A percentile compares a stretch with the other conserved stretches of the same genome.
Evolutionary conservation across 1,284 basidiomycete genomes (phyloP).

Genomic region (Hypsizygus ulmarius): DNA sequence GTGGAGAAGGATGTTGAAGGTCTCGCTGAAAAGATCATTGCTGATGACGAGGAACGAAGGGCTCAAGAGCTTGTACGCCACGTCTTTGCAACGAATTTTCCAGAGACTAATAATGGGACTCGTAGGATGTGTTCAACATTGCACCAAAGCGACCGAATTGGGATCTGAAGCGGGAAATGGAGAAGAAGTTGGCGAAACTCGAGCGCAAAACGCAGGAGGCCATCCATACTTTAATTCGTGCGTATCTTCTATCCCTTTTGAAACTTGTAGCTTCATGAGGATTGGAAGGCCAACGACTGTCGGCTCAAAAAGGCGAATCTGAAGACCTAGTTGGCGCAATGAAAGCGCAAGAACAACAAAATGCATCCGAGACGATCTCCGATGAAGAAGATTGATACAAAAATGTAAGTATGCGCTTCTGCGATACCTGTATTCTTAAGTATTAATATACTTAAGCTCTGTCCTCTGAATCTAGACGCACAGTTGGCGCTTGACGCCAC

Average conservation of each 20-base stretch:
- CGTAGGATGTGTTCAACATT: conserved; percentile 92
- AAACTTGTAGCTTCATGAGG: conserved; percentile 24
- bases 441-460: conserved; percentile 7
- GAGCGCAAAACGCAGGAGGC: conserved; percentile 90
- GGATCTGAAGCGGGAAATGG: conserved; percentile 95
- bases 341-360: conserved; percentile 62
- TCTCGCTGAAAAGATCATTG: conserved; percentile 79
- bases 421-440: conserved; percentile 8
- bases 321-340: conserved; percentile 78
- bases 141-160: conserved; percentile 96
- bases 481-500: too few relatives aligned
- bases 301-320: conserved; percentile 71
- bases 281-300: conserved; percentile 65
- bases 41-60: conserved; percentile 81
- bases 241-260: conserved; percentile 29
- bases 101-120: background rate
- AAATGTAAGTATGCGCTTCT: conserved; percentile 21
- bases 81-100: background rate
- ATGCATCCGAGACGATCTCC: conserved; percentile 44
- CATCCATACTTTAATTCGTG: conserved; percentile 90
- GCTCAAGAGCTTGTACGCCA: conserved; percentile 81
- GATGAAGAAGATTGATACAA: conserved; percentile 46
- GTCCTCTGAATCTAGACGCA: background rate
- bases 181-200: conserved; percentile 85
- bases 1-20: conserved; percentile 86